Conservation (phyloP, 768 basidiomycete species). For the Lactarius pseudohatsudake region DNA sequence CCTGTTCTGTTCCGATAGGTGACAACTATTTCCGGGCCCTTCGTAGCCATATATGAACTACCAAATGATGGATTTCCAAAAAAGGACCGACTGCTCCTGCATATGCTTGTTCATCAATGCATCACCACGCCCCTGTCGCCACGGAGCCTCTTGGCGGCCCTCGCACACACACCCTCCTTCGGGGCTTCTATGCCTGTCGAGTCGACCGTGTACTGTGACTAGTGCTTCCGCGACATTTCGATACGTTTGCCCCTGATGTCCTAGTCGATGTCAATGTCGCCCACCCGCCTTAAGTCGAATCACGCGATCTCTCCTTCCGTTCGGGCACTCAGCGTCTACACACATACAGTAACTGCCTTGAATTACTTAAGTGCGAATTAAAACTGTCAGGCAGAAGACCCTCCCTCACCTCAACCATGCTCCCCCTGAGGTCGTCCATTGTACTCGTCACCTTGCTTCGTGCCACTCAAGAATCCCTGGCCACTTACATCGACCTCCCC, state of each 20-base stretch:
- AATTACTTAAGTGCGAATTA: background rate
- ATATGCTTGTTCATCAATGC: too few relatives aligned
- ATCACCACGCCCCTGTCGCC: background rate
- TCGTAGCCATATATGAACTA: too few relatives aligned
- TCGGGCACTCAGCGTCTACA: background rate
- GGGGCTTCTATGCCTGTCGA: background rate
- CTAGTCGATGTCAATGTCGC: background rate
- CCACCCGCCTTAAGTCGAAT: background rate
- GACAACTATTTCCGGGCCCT: too few relatives aligned
- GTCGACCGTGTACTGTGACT: background rate
- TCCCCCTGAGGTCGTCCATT: background rate
- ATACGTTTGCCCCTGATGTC: background rate
- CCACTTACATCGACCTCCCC: slow-evolving; percentile 4
- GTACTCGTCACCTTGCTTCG: slow-evolving; percentile 5
- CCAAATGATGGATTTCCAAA: too few relatives aligned
- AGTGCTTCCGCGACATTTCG: background rate
- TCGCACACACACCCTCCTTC: background rate
- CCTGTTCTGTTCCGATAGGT: too few relatives aligned
- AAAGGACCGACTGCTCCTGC: too few relatives aligned
- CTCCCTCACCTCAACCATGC: slow-evolving; percentile 6
- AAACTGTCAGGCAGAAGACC: background rate
- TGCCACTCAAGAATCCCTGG: background rate
- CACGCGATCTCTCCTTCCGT: background rate
- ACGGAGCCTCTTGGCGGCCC: background rate
- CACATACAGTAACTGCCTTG: too few relatives aligned